Evolutionary conservation across 305 asterid genomes (phyloP), one percentile per base, ranked within the genome.

Genomic region (Withania somnifera): DNA sequence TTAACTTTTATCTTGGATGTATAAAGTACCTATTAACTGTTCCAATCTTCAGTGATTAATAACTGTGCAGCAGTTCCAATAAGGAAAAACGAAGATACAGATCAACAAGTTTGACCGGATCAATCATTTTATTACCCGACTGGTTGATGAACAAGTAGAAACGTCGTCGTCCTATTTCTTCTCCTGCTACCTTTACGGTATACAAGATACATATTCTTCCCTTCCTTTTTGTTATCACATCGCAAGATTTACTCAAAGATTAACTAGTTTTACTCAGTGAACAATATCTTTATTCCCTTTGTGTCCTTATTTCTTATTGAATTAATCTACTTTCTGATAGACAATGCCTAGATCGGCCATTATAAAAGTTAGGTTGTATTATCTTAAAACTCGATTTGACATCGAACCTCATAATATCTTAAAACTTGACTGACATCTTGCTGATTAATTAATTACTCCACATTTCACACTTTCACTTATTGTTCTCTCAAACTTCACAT

Each of bases 51-150:
- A 24, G 38, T 45, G 78, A 45, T 45, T 24, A 71, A 71, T 2
- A n/a, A 30, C 19, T 69, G 79, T 84, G 82, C 87, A 86, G 92
- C 54, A 86, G 82, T 79, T 75, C 80, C 47, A 53, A 58, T 14
- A 14, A 67, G 84, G 79, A 91, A 81, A 15, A 87, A 84, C 7
- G 87, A 85, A 22, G 50, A 71, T 38, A 40, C 66, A 28, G 79
- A 89, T 17, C 82, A 83, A 69, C 92, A 91, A 90, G 93, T 91
- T 78, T 90, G 28, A 75, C 28, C 14, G 42, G 19, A 45, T 7
- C 5, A 71, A 71, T 45, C 57, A 17, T 75, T 75, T 75, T 26
- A 13, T 75, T 47, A 47, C 79, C 24, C 9, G 42, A 0, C 79
- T 47, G 14, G 40, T 45, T 71, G 78, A 40, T 45, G 38, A 22